Evolutionary conservation across 495 filamentous ascomycete species (phyloP), one percentile per base, ranked within the genome.

Genomic region (Xylaria palmicola): DNA sequence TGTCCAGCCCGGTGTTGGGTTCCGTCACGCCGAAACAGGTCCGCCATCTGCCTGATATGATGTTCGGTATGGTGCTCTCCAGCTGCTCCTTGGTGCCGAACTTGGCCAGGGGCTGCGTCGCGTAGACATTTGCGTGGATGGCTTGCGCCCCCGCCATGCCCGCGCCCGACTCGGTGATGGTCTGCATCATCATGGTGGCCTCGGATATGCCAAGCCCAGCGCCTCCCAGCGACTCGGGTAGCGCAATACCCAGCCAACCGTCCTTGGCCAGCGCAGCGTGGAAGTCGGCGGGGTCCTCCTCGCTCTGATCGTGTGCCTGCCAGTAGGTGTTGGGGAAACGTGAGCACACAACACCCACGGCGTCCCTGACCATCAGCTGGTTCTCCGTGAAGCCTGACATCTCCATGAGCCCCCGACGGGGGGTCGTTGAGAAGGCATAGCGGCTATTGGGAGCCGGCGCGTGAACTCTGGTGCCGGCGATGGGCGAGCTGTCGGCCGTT

Each of bases 181-280:
- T 90, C 63, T 93, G 90, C 77, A 93, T 81, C 88, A 93, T 90
- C 84, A 91, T 89, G 1, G 88, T 90, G 6, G 90, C 90, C 68
- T 92, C 90, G 17, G 86, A 88, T 50, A 93, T 90, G 68, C 89
- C 90, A 40, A 94, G 74, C 7, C 88, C 88, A 17, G 87, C 79
- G 5, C 89, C 90, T 13, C 90, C 89, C 0, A 90, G 81, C 7
- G 85, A 79, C 69, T 89, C 85, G 0, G 88, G 88, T 19, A 92
- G 74, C 0, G 89, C 88, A 65, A 92, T 91, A 6, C 90, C 90
- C 17, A 94, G 82, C 88, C 89, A 93, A n/a, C 90, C 88, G 67
- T 87, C 88, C 50, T 84, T 83, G n/a, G 90, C 87, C 58, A 93
- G 72, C 0, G 88, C 86, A 2, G 86, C 83, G 68, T 92, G 88